phyloP scores from a whole-genome alignment of 192 early-diverging fungal genomes.

The Phycomyces blakesleeanus region DNA sequence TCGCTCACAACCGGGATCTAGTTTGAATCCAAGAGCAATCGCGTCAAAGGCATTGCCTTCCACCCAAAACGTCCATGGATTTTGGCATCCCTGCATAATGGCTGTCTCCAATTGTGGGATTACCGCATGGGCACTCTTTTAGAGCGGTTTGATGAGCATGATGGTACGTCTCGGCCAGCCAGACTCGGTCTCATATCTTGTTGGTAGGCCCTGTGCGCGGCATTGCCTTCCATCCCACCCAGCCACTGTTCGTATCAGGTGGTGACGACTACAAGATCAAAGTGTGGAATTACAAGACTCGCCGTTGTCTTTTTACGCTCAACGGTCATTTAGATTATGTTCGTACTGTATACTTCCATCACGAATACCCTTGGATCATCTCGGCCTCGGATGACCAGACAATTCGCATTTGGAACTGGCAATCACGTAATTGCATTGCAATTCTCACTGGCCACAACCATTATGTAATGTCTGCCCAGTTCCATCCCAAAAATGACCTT shows the following conservation, averaged over 20 bases:
- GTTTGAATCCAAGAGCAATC: constrained; percentile 99
- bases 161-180: constrained; percentile 59
- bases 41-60: constrained; percentile 94
- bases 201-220: constrained; percentile 90
- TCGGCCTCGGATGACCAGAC: constrained; percentile 97
- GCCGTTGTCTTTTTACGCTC: constrained; percentile 93
- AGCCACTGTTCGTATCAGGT: constrained; percentile 95
- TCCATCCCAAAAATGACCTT: constrained; percentile 97
- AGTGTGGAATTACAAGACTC: constrained; percentile 98
- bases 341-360: constrained; percentile 94
- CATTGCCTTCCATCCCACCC: constrained; percentile 92
- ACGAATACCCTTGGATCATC: constrained; percentile 98
- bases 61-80: constrained; percentile 99
- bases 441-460: constrained; percentile 98
- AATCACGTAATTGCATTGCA: constrained; percentile 95
- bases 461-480: constrained; percentile 98
- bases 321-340: constrained; percentile 99
- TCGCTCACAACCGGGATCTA: constrained; percentile 37
- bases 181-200: not conserved
- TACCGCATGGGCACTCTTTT: constrained; percentile 98
- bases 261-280: constrained; percentile 99
- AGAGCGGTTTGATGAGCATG: constrained; percentile 98
- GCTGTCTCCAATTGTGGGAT: constrained; percentile 98
- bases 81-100: constrained; percentile 94
- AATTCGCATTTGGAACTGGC: constrained; percentile 99